phyloP scores from a whole-genome alignment of 305 asterid species.

The Rubia peregrina region DNA sequence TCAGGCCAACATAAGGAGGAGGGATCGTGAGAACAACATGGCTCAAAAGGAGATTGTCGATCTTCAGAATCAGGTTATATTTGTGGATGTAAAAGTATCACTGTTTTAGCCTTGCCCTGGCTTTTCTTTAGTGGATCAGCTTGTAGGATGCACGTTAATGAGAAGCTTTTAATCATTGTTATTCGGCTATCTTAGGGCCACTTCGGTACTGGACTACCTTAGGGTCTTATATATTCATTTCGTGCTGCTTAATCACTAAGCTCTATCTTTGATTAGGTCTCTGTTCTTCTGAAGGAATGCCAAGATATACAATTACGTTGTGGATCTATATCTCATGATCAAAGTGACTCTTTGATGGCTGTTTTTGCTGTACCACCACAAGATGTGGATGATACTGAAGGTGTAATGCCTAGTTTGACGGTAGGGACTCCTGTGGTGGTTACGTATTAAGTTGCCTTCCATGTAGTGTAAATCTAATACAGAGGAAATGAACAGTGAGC shows the following conservation, averaged over 20 bases:
- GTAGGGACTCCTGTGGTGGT: slow-evolving; percentile 21
- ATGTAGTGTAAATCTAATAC: background rate
- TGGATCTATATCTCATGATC: slow-evolving; percentile 49
- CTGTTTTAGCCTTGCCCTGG: background rate
- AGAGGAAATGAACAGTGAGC: background rate
- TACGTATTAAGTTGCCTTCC: slow-evolving; percentile 1
- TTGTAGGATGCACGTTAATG: background rate
- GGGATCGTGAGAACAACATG: slow-evolving; percentile 61
- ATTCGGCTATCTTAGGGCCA: background rate
- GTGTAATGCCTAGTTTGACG: slow-evolving; percentile 45
- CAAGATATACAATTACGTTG: slow-evolving; percentile 91
- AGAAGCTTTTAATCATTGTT: background rate
- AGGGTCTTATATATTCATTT: background rate
- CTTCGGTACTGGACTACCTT: background rate
- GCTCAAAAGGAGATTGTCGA: slow-evolving; percentile 69
- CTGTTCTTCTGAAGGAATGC: slow-evolving; percentile 87
- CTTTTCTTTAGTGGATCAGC: background rate
- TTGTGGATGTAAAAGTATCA: background rate
- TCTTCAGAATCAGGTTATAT: slow-evolving; percentile 80
- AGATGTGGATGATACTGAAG: slow-evolving; percentile 37
- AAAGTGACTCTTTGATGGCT: slow-evolving; percentile 27
- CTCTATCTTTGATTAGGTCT: slow-evolving; percentile 35
- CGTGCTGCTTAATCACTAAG: background rate
- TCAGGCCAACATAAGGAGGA: slow-evolving; percentile 73
- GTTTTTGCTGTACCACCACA: slow-evolving; percentile 24